Evolutionary conservation across 2,329 filamentous ascomycete species (phyloP), one percentile per base, ranked within the genome.

Genomic region (Exophiala bonariae): DNA sequence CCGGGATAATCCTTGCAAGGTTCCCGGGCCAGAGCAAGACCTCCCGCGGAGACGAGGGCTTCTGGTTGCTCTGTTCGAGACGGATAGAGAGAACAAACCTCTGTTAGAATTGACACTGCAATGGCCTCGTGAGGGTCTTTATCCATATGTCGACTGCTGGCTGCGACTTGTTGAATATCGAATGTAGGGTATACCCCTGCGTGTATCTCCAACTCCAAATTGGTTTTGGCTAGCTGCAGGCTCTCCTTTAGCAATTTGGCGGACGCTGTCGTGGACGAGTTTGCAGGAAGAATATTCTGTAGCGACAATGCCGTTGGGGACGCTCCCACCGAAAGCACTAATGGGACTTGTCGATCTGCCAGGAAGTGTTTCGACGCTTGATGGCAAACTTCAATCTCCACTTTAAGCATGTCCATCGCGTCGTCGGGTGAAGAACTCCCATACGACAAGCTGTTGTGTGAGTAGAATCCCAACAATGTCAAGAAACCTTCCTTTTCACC

Each of bases 91-190:
- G 81, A 83, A 28, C 81, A 79, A 0, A 92, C 79, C 62, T 93
- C 87, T 0, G 82, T 80, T n/a, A 91, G 67, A 8, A 91, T 75
- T 0, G 79, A 82, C 23, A 90, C 68, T 1, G 79, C 86, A 22
- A 92, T 75, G 57, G 83, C 79, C 3, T 73, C 65, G 51, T 73
- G 59, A 1, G 59, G 38, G 2, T 47, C 43, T 58, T 60, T 11
- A 55, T 55, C 17, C 0, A 64, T 59, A 3, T 75, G 72, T 0
- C 77, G 67, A 3, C 86, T 83, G 58, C 85, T 80, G 0, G 87
- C 88, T 1, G 86, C 82, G 2, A 92, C 73, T 64, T 93, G 88
- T 64, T 93, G 88, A 58, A 91, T 73, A 64, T 93, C 88, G 7
- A 92, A 77, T 3, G 83, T 74, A 0, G 87, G 81, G 62, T 91